phyloP scores from a whole-genome alignment of 2,329 filamentous ascomycete species.

The Gyromitra esculenta region DNA sequence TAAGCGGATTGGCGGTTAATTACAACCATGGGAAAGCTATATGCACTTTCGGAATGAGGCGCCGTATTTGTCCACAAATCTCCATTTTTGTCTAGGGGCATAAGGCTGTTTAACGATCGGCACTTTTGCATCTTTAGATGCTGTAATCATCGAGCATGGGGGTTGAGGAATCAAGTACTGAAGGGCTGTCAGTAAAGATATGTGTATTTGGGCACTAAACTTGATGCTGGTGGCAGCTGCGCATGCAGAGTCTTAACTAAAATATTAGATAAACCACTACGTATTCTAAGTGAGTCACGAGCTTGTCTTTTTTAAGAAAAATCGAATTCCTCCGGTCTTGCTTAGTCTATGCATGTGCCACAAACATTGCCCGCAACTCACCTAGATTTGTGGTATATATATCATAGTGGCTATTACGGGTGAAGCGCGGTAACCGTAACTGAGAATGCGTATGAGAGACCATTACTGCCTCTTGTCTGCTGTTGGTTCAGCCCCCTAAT shows the following conservation, averaged over 20 bases:
- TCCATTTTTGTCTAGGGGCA: constrained; percentile 32
- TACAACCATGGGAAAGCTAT: constrained; percentile 30
- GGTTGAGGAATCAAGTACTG: not conserved
- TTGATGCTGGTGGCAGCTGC: too few relatives aligned
- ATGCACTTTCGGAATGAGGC: constrained; percentile 41
- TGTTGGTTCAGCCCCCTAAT: not conserved
- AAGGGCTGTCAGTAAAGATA: not conserved
- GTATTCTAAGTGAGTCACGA: constrained; percentile 11
- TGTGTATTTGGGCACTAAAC: not conserved
- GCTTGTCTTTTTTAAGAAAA: not conserved
- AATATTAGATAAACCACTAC: not conserved
- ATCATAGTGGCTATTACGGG: constrained; percentile 3
- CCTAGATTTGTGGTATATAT: not conserved
- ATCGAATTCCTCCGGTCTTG: not conserved
- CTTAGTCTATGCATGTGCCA: not conserved
- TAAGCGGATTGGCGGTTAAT: constrained; percentile 46
- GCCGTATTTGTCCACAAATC: constrained; percentile 29
- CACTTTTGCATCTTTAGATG: not conserved
- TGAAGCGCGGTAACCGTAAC: constrained; percentile 35
- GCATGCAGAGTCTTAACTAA: not conserved
- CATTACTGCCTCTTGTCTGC: not conserved
- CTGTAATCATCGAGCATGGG: not conserved
- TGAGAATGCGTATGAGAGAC: not conserved
- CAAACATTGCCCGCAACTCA: not conserved
- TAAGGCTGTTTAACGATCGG: constrained; percentile 31